These are phyloP conservation scores for Pleurotus giganteus DNA, from an alignment of 768 basidiomycete species.

Conservation along the genomic window DNA sequence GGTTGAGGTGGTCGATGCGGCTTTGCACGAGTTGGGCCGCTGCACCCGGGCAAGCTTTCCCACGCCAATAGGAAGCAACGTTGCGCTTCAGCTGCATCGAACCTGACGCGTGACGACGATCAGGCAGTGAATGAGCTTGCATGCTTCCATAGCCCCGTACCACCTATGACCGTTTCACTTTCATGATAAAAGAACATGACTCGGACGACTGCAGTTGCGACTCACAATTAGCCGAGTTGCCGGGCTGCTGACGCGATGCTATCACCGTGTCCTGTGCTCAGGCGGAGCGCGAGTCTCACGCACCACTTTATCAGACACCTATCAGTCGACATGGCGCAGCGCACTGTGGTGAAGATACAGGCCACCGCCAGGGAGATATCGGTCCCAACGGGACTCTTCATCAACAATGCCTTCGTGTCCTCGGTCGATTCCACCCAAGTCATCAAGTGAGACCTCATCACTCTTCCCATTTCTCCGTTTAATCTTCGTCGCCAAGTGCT, in stretches of 20 bases:
- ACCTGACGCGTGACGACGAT: too few species aligned
- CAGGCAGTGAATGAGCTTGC: too few species aligned
- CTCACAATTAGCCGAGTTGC: conserved; percentile 3
- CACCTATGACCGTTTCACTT: too few species aligned
- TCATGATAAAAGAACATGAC: too few species aligned
- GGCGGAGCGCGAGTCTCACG: neutral
- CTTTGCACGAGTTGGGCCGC: too few species aligned
- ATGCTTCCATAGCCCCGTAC: too few species aligned
- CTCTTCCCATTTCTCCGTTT: conserved; percentile 20
- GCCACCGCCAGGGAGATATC: conserved; percentile 47
- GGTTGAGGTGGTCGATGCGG: conserved; percentile 16
- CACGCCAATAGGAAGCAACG: too few species aligned
- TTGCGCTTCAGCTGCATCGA: too few species aligned
- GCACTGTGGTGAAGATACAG: conserved; percentile 38
- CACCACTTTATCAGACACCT: conserved; percentile 5
- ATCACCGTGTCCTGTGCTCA: neutral
- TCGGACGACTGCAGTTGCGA: neutral
- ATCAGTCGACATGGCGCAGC: conserved; percentile 42
- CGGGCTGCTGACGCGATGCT: neutral
- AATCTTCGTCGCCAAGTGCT: conserved; percentile 40
- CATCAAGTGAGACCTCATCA: conserved; percentile 45
- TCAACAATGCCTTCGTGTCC: conserved; percentile 87
- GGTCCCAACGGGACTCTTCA: conserved; percentile 84
- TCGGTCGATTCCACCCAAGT: conserved; percentile 65
- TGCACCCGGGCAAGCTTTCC: too few species aligned